Base-by-base conservation (phyloP, 306 rosid species). In the Quercus aquifolioides region DNA sequence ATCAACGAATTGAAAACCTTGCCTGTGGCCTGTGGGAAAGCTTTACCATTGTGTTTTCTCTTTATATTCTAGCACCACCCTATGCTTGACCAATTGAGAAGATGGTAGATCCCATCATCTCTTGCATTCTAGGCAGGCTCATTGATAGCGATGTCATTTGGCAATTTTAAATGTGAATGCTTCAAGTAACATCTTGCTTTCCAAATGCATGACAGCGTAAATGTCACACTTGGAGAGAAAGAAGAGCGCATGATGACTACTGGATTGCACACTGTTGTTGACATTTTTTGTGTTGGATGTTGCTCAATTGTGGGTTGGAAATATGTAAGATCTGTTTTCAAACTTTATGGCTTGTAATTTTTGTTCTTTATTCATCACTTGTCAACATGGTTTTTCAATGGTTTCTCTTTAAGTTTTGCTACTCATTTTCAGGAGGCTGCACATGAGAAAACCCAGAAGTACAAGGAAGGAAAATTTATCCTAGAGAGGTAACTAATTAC, bases 251-350 rank as follows among this genome's bases (percentile, higher is more conserved):
- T 83, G 77, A 88, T 93, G 98, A 83, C 84, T n/a, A 90, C 97
- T 0, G 98, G 98, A 78, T 2, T 86, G 79, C 92, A 91, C 84
- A 90, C 90, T 74, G 93, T 88, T 19, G 91, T 85, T 3, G 98
- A 92, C 91, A 84, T 94, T 43, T 90, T 88, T 72, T 90, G 98
- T 63, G 89, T 89, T 59, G 52, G 85, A 2, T 94, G 98, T 77
- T 91, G 97, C 11, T 89, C 98, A 55, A 75, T 82, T 71, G 87
- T 94, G 79, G 98, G 98, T 41, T 90, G 92, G 96, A 94, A 88
- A 94, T 91, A 89, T 80, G 98, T 94, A 84, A 85, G 92, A 69
- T 83, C 74, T 71, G 17, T 57, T 31, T 73, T 62, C 55, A 38
- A 30, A 51, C 46, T 63, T 77, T 26, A 52, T 54, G 38, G 18